Conservation (phyloP, 2,329 filamentous ascomycete species). For the Dactylella cylindrospora region DNA sequence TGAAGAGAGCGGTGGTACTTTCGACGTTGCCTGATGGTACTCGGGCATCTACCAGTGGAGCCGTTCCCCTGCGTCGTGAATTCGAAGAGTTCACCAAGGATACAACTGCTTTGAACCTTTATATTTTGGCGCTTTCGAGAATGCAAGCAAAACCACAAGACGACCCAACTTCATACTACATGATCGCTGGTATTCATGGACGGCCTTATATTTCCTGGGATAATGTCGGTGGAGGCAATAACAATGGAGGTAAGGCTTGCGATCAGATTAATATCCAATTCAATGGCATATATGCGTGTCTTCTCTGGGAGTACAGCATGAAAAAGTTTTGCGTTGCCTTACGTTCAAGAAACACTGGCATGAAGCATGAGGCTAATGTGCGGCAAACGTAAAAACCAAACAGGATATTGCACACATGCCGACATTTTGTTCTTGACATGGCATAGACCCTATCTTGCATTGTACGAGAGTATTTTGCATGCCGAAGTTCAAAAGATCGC, state of each 20-base stretch:
- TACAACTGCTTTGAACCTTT: constrained; percentile 60
- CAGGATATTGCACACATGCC: constrained; percentile 76
- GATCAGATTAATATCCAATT: too few relatives aligned
- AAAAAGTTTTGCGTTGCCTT: too few relatives aligned
- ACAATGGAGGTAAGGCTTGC: constrained; percentile 17
- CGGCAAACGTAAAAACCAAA: constrained; percentile 43
- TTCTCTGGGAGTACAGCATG: too few relatives aligned
- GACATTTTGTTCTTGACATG: constrained; percentile 76
- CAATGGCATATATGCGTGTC: too few relatives aligned
- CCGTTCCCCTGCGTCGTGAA: constrained; percentile 21
- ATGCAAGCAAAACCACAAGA: constrained; percentile 69
- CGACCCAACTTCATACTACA: constrained; percentile 71
- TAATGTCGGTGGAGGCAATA: constrained; percentile 30
- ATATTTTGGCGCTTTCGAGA: constrained; percentile 71
- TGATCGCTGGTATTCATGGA: constrained; percentile 82
- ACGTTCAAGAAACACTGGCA: too few relatives aligned
- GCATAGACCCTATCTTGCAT: constrained; percentile 76
- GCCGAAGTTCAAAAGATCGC: constrained; percentile 33
- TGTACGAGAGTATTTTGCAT: constrained; percentile 50
- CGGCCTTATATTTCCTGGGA: constrained; percentile 41
- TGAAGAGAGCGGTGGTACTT: constrained; percentile 30
- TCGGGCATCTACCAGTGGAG: constrained; percentile 1
- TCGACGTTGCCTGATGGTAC: constrained; percentile 24
- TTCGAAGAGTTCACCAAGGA: constrained; percentile 32
- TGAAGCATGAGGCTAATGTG: neutral